Percentiles rank a stretch among this genome's conserved stretches.
Conservation (phyloP, 192 early-diverging fungal genomes). For the Anaeromyces robustus region DNA sequence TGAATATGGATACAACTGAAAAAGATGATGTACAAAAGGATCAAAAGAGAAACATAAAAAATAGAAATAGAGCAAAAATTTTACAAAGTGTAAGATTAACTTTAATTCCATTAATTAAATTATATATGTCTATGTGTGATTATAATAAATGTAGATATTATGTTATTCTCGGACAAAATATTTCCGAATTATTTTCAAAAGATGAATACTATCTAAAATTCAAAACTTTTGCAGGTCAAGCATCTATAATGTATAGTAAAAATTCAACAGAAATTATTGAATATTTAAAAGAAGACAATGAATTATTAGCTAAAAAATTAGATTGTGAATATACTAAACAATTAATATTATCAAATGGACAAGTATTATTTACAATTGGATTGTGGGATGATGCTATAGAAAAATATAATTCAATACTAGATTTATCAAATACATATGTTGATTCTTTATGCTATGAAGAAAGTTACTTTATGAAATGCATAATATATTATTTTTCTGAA, state of each 20-base stretch:
- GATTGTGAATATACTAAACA: conserved; percentile 11
- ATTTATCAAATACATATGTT: conserved; percentile 12
- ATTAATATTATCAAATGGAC: conserved; percentile 8
- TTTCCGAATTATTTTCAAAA: conserved; percentile 14
- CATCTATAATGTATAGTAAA: conserved; percentile 1
- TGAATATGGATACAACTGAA: not conserved
- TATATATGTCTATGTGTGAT: not conserved
- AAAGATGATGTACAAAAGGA: not conserved
- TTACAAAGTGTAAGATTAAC: not conserved
- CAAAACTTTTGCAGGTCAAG: conserved; percentile 10
- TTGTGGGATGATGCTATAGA: conserved; percentile 12
- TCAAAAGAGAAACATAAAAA: not conserved
- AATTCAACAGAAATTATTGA: conserved; percentile 9
- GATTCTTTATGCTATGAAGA: conserved; percentile 12
- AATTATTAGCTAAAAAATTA: conserved; percentile 4
- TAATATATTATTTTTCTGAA: conserved; percentile 7
- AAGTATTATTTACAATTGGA: conserved; percentile 19
- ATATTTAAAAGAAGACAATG: conserved; percentile 15
- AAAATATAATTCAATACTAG: conserved; percentile 9
- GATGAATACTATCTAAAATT: conserved; percentile 19
- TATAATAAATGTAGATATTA: not conserved
- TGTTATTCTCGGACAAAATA: not conserved
- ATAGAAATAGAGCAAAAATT: not conserved
- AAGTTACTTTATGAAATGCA: conserved; percentile 11
- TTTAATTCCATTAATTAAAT: not conserved